phyloP scores from a whole-genome alignment of 345 rosid species.

The Acer saccharum region DNA sequence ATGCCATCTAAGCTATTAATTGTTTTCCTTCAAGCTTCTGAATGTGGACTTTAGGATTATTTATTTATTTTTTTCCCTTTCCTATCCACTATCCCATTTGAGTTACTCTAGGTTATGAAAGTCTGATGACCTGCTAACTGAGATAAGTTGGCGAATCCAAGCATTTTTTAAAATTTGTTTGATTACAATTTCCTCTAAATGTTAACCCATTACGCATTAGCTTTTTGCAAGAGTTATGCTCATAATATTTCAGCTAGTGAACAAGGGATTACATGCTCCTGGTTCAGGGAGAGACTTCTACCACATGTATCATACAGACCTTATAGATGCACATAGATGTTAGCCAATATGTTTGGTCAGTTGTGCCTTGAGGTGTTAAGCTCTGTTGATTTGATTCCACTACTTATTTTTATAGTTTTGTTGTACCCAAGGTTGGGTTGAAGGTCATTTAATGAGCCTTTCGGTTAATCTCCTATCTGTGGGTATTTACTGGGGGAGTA shows the following conservation, averaged over 20 bases:
- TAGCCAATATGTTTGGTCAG: slow-evolving; percentile 1
- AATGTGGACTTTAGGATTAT: neutral
- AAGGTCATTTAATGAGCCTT: neutral
- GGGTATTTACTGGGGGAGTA: neutral
- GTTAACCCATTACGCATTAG: too few relatives aligned
- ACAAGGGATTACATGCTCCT: too few relatives aligned
- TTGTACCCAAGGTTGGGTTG: neutral
- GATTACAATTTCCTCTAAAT: too few relatives aligned
- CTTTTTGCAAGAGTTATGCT: too few relatives aligned
- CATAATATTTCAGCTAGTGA: too few relatives aligned
- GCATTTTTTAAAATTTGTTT: too few relatives aligned
- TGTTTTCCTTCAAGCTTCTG: neutral
- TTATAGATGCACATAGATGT: neutral
- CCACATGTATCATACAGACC: too few relatives aligned
- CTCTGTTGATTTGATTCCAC: neutral
- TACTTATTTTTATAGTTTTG: neutral
- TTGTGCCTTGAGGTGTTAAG: neutral
- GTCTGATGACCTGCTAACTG: neutral
- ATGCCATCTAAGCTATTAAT: neutral
- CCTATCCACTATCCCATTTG: neutral
- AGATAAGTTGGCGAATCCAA: too few relatives aligned
- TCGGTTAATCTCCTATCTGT: neutral
- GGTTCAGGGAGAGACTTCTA: too few relatives aligned
- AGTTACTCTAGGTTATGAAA: neutral
- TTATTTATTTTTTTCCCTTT: neutral